Conservation (phyloP, 1,139 yeast species). For the Ogataea hybrid region DNA sequence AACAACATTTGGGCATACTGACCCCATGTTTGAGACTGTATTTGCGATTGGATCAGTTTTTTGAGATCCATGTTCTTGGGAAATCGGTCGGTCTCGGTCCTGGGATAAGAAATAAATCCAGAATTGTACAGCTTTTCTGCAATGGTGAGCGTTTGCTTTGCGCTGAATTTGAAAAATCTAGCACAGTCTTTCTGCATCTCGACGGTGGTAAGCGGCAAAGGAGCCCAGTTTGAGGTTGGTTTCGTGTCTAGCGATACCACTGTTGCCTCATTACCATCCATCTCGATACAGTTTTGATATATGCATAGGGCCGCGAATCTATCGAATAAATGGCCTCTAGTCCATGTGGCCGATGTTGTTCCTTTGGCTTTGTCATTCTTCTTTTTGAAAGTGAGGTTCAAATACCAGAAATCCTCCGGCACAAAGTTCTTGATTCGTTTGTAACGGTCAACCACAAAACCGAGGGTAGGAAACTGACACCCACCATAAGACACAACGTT, state of each 20-base stretch:
- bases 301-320: conserved; percentile 58
- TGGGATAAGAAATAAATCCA: conserved; percentile 91
- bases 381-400: conserved; percentile 51
- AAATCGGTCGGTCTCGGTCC: conserved; percentile 94
- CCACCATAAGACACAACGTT: conserved; percentile 75
- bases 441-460: conserved; percentile 94
- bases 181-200: conserved; percentile 89
- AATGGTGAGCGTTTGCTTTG: conserved; percentile 75
- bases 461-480: conserved; percentile 96
- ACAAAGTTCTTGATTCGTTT: conserved; percentile 68
- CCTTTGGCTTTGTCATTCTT: conserved; percentile 30
- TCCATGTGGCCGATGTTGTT: conserved; percentile 58
- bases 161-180: conserved; percentile 67
- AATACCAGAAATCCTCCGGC: conserved; percentile 79
- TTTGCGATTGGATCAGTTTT: conserved; percentile 59
- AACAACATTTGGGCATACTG: conserved; percentile 38
- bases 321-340: conserved; percentile 69
- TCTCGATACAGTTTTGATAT: conserved; percentile 61
- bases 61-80: conserved; percentile 73
- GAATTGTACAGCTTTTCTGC: conserved; percentile 86
- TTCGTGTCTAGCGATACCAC: conserved; percentile 53
- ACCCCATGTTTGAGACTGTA: conserved; percentile 49
- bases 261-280: conserved; percentile 41
- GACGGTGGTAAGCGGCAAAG: conserved; percentile 94
- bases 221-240: conserved; percentile 76